phyloP scores from a whole-genome alignment of 805 yeast species.

The Candida jianshihensis region DNA sequence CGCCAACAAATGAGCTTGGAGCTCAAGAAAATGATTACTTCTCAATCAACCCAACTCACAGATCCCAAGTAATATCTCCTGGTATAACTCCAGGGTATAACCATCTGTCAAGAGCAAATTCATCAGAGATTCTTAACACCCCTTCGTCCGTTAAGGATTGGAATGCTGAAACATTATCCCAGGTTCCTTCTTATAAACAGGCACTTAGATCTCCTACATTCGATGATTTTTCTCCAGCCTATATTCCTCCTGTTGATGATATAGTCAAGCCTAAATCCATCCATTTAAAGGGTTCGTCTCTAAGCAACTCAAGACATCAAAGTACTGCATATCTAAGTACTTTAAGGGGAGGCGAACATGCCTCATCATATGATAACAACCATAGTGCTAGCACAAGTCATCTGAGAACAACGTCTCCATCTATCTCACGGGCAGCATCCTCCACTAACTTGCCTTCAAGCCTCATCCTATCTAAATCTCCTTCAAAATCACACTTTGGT shows the following conservation, averaged over 20 bases:
- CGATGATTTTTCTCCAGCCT: conserved; percentile 64
- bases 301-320: conserved; percentile 21
- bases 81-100: conserved; percentile 49
- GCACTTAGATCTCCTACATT: conserved; percentile 57
- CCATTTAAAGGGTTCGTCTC: conserved; percentile 21
- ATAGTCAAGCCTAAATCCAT: conserved; percentile 20
- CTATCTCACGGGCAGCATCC: conserved; percentile 16
- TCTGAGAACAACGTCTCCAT: conserved; percentile 13
- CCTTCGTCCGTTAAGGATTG: conserved; percentile 23
- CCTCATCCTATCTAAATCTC: conserved; percentile 6
- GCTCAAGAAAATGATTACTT: conserved; percentile 29
- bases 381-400: conserved; percentile 7
- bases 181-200: conserved; percentile 80
- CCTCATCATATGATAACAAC: background rate
- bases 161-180: conserved; percentile 42
- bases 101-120: conserved; percentile 53
- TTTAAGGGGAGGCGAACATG: conserved; percentile 15
- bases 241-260: conserved; percentile 27
- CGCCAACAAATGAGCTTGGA: conserved; percentile 19
- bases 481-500: conserved; percentile 6
- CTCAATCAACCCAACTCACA: conserved; percentile 12
- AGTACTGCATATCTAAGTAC: conserved; percentile 18
- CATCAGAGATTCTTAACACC: conserved; percentile 29
- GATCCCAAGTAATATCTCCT: conserved; percentile 24
- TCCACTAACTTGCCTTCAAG: conserved; percentile 1